Evolutionary conservation across 805 yeast species (phyloP), one percentile per base, ranked within the genome.

Genomic region (Priceomyces medius): DNA sequence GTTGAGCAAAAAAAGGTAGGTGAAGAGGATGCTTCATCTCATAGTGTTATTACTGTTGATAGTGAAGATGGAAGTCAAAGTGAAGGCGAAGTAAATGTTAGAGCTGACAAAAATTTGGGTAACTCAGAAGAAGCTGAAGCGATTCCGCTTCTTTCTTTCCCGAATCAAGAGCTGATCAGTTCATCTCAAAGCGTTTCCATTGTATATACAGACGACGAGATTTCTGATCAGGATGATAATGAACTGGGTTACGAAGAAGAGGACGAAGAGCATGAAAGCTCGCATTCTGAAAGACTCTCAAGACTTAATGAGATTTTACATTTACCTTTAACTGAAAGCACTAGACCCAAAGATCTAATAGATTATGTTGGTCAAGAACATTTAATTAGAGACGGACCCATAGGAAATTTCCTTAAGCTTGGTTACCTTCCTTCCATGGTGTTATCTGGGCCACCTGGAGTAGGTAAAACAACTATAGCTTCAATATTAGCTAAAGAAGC

Each of bases 391-490:
- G 84, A 86, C 0, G 95, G 97, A 1, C 68, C 82, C 2, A 64
- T 91, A 2, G 65, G 80, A 20, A 81, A 81, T 34, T 85, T 85
- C 45, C 71, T 90, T 2, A 71, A 74, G 27, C 64, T 75, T 62
- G 79, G 83, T n/a, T 68, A 72, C 35, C 68, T 86, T 6, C 97
- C 97, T 1, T 88, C 97, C 0, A 74, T 93, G 80, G 80, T 93
- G 2, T 64, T 93, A 4, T 85, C 93, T 86, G 99, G 99, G 0
- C 96, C 96, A 0, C 95, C 97, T 2, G 99, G 99, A 0, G 90
- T 88, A 2, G 91, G 93, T 72, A 93, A 93, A 57, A 93, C 99
- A 0, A 84, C 97, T 0, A 58, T 93, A 20, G 93, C 95, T 0
- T 50, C 75, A 31, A 74, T 83, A 26, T 63, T 85, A n/a, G 82